Evolutionary conservation across 163 green algal species (phyloP).

Genomic region (Coccomyxa subellipsoidea): DNA sequence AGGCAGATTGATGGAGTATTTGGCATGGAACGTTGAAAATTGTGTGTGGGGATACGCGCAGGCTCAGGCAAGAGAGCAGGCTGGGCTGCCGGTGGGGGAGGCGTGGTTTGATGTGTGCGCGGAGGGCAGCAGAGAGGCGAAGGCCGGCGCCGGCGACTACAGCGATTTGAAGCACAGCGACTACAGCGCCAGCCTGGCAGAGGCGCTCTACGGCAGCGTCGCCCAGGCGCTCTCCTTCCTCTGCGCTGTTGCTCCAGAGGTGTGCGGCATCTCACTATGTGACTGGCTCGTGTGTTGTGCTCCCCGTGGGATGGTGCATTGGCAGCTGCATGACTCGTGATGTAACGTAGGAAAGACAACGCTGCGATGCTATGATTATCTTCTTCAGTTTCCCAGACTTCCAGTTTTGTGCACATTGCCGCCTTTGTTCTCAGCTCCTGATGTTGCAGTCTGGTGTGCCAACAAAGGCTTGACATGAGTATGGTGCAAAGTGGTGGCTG

Average conservation of each 20-base stretch:
- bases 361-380: too few relatives aligned
- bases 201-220: not conserved
- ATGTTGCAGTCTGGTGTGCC: too few relatives aligned
- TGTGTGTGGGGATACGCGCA: not conserved
- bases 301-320: too few relatives aligned
- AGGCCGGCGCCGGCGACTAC: not conserved
- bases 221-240: constrained; percentile 33
- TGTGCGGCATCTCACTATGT: not conserved
- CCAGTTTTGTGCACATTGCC: too few relatives aligned
- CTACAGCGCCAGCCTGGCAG: not conserved
- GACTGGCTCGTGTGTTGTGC: too few relatives aligned
- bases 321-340: too few relatives aligned
- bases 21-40: not conserved
- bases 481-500: too few relatives aligned
- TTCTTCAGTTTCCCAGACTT: too few relatives aligned
- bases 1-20: not conserved
- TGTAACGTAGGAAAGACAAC: too few relatives aligned
- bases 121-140: not conserved
- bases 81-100: not conserved
- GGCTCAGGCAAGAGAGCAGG: not conserved
- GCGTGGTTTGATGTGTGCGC: constrained; percentile 6
- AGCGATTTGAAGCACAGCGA: constrained; percentile 1
- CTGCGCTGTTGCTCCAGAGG: constrained; percentile 18
- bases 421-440: too few relatives aligned
- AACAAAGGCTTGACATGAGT: too few relatives aligned